These are phyloP conservation scores for Waitea zeae DNA, from an alignment of 1,284 basidiomycete genomes.

Conservation along the genomic window DNA sequence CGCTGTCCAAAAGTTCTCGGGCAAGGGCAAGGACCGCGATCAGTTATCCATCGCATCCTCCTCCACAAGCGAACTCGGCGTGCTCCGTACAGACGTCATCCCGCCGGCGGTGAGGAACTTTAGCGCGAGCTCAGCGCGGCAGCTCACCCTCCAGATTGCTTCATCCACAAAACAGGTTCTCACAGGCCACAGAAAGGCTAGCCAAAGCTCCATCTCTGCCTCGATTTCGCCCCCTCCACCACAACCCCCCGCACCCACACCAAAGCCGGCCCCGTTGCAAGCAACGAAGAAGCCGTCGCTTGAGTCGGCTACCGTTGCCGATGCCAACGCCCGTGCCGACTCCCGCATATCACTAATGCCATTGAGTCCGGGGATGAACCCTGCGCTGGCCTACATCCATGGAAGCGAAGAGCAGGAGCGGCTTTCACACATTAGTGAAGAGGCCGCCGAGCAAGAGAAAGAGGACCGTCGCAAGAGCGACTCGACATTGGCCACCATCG, in stretches of 20 bases:
- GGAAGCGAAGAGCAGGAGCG: constrained; percentile 11
- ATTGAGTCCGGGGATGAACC: constrained; percentile 15
- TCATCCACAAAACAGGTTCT: constrained; percentile 20
- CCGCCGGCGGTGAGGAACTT: not conserved
- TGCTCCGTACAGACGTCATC: not conserved
- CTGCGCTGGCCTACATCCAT: constrained; percentile 17
- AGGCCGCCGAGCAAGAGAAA: constrained; percentile 20
- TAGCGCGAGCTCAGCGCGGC: not conserved
- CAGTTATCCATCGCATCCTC: constrained; percentile 16
- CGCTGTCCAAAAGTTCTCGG: constrained; percentile 6
- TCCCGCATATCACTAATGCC: constrained; percentile 12
- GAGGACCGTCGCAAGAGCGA: constrained; percentile 60
- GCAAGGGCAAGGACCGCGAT: constrained; percentile 7
- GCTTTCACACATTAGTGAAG: no score
- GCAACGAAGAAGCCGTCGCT: constrained; percentile 5
- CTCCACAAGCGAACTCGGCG: not conserved
- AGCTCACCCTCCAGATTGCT: not conserved
- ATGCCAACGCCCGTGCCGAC: constrained; percentile 7
- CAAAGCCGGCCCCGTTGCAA: constrained; percentile 13
- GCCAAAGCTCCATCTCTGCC: no score
- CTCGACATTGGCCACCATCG: constrained; percentile 47
- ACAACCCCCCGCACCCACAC: constrained; percentile 16
- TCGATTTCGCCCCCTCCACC: constrained; percentile 8
- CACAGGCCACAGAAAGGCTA: no score
- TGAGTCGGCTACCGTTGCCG: not conserved